phyloP scores from a whole-genome alignment of 176 grass and related monocot genomes.

The Avena sativa region DNA sequence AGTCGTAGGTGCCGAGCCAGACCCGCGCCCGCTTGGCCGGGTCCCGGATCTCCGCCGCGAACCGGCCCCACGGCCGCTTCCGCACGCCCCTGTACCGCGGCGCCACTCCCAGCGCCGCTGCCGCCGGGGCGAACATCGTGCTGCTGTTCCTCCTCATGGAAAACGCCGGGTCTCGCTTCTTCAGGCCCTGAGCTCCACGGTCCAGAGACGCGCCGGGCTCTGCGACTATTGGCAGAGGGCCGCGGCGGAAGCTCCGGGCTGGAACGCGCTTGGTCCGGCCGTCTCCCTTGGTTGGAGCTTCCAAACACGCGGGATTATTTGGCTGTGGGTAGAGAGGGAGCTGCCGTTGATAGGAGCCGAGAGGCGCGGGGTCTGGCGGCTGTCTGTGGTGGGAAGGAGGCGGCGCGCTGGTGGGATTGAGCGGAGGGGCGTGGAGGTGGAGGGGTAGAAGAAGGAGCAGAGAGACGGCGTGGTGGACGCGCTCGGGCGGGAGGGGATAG shows the following conservation, averaged over 20 bases:
- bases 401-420: neutral
- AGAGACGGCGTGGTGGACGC: neutral
- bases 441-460: slow-evolving; percentile 43
- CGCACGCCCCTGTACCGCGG: slow-evolving; percentile 66
- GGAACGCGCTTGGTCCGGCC: neutral
- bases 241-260: no score
- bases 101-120: slow-evolving; percentile 33
- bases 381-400: neutral
- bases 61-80: slow-evolving; percentile 87
- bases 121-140: slow-evolving; percentile 25
- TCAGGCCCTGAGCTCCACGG: neutral
- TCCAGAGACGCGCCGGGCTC: neutral
- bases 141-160: neutral
- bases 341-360: neutral
- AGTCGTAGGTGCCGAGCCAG: slow-evolving; percentile 71
- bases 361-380: neutral
- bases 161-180: neutral
- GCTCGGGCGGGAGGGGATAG: neutral
- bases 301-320: neutral
- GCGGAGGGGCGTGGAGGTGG: neutral
- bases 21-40: slow-evolving; percentile 63
- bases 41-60: slow-evolving; percentile 90
- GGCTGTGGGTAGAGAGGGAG: neutral
- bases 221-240: neutral
- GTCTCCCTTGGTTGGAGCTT: neutral